phyloP scores from a whole-genome alignment of 2,329 filamentous ascomycete species.

The Lachnellula occidentalis region DNA sequence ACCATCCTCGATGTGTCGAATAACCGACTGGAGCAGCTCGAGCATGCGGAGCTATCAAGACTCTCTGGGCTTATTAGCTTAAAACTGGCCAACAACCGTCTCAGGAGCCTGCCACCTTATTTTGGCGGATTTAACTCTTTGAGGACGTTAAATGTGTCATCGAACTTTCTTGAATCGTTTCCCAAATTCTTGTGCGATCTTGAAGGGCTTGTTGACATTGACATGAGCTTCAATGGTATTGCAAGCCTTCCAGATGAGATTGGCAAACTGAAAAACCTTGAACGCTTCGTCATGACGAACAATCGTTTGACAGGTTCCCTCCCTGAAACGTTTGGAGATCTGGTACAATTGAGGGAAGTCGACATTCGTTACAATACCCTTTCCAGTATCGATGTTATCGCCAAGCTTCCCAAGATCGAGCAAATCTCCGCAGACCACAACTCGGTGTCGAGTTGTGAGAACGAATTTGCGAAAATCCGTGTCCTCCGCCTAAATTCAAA shows the following conservation, averaged over 20 bases:
- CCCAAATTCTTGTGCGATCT: constrained; percentile 80
- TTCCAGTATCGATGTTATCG: constrained; percentile 80
- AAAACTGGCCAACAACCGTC: constrained; percentile 87
- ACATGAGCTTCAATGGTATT: constrained; percentile 95
- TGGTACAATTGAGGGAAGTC: constrained; percentile 78
- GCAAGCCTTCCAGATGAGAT: constrained; percentile 70
- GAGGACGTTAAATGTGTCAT: constrained; percentile 84
- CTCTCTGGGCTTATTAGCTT: constrained; percentile 77
- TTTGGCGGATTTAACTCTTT: constrained; percentile 77
- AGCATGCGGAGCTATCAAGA: constrained; percentile 74
- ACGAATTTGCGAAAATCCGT: constrained; percentile 78
- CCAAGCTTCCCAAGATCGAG: constrained; percentile 78
- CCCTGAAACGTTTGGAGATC: constrained; percentile 64
- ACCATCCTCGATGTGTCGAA: constrained; percentile 94
- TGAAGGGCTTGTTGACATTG: constrained; percentile 79
- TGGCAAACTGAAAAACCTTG: constrained; percentile 70
- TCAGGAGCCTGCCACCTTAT: constrained; percentile 72
- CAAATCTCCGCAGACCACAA: constrained; percentile 90
- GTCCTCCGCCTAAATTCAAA: constrained; percentile 89
- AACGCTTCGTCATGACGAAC: constrained; percentile 92
- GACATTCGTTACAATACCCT: constrained; percentile 93
- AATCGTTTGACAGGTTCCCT: constrained; percentile 77
- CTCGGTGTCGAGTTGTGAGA: constrained; percentile 80
- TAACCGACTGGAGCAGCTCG: constrained; percentile 81
- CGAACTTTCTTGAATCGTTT: constrained; percentile 82